Evolutionary conservation across 1,284 basidiomycete genomes (phyloP), one percentile per base, ranked within the genome.

Genomic region (Gomphus bonarii): DNA sequence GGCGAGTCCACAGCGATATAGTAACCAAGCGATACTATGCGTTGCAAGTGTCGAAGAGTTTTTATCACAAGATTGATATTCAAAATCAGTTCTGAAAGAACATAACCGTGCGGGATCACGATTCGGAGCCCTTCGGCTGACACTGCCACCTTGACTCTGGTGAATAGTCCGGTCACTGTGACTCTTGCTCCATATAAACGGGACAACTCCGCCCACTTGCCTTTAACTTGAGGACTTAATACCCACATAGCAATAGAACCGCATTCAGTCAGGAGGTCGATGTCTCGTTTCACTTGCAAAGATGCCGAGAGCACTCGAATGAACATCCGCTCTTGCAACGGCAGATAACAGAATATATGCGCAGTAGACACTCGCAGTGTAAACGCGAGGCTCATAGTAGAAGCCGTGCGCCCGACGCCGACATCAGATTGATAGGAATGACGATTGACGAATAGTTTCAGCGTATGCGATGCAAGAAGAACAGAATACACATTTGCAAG

Each of bases 201-300:
- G 9, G 79, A 69, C 1, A 95, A 72, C 66, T 95, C 91, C 61
- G 92, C 91, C 92, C 93, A 97, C 59, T 75, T 70, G 12, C 68
- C 68, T 18, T 64, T 67, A 50, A 69, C 65, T 30, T 75, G 66
- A 33, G 63, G 56, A 7, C 65, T 61, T 2, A 72, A 71, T n/a
- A 82, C 76, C 75, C 71, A 83, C 35, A 70, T 69, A 42, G 69
- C 67, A 10, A 69, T 63, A 61, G 69, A 74, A 51, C 69, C 69
- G 67, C 77, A 73, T 7, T 62, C 58, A 1, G 65, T 51, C 7
- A 47, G 58, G 11, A 67, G 33, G 12, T 43, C 55, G n/a, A 58
- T 53, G 18, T 57, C 55, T 6, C 61, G 59, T 12, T 62, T 65
- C 53, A 48, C 12, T 14, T 57, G 47, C 14, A 68, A 58, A 12